These are phyloP conservation scores for Quercus dentata DNA, from an alignment of 306 rosid genomes.

Conservation along the genomic window DNA sequence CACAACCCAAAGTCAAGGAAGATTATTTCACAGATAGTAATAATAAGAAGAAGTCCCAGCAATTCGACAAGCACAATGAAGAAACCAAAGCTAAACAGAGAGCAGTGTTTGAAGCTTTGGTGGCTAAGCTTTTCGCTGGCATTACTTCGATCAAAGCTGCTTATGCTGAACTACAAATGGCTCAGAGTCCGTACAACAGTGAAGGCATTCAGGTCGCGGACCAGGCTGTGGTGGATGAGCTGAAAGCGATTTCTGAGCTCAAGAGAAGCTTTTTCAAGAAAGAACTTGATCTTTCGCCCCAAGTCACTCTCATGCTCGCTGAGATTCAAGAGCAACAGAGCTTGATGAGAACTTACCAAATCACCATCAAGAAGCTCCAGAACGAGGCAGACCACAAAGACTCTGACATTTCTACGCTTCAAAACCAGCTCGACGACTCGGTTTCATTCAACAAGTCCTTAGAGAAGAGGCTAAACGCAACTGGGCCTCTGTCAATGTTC, in stretches of 20 bases:
- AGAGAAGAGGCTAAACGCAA: constrained; percentile 61
- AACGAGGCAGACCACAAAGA: constrained; percentile 44
- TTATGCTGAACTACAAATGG: constrained; percentile 94
- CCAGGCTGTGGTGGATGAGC: constrained; percentile 78
- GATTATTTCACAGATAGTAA: constrained; percentile 23
- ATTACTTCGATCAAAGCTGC: constrained; percentile 92
- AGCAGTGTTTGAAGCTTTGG: constrained; percentile 81
- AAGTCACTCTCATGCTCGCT: constrained; percentile 80
- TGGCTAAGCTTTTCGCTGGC: constrained; percentile 82
- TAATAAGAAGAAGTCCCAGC: constrained; percentile 17
- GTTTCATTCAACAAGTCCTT: constrained; percentile 35
- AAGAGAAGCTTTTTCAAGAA: constrained; percentile 64
- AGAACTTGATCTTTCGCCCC: constrained; percentile 85
- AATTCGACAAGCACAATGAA: constrained; percentile 11
- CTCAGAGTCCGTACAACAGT: constrained; percentile 80
- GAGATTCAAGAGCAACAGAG: constrained; percentile 97
- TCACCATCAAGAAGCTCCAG: constrained; percentile 65
- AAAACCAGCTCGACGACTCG: constrained; percentile 37
- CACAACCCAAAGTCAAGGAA: constrained; percentile 47
- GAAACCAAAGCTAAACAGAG: constrained; percentile 42
- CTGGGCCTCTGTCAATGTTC: constrained; percentile 59
- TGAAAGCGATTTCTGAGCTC: constrained; percentile 66
- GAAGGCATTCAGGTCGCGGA: constrained; percentile 77
- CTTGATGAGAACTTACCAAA: constrained; percentile 79
- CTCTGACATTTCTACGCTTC: constrained; percentile 15